Evolutionary conservation across 345 rosid species (phyloP), one percentile per base, ranked within the genome.

Genomic region (Citrus medica): DNA sequence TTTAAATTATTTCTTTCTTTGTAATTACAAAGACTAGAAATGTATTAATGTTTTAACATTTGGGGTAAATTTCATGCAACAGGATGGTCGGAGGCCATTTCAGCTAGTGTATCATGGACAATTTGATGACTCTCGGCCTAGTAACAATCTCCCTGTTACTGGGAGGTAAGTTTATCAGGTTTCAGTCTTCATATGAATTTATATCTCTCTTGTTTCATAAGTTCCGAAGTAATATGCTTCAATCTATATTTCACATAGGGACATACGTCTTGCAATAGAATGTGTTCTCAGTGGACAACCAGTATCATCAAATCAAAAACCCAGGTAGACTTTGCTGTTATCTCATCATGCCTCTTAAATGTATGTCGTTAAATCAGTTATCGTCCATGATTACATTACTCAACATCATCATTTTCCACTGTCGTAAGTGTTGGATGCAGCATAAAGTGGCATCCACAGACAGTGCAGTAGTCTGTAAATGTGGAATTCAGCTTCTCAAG

Each of bases 81-180:
- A 95, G 98, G 94, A 86, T 80, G 97, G 97, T 53, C 87, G 95
- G 58, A 89, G 98, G 86, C 98, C 98, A 71, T 93, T 91, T 86
- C 93, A 92, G 88, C 90, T 95, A 38, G 92, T 92, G 62, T 95
- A 93, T 89, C 98, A 90, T 56, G 98, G 98, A 48, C 98, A 93
- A 25, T 95, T 90, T 85, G 95, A 95, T 79, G 91, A 92, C 87
- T 95, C 98, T 59, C 88, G 97, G 73, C 98, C 97, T 68, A 91
- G 92, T 76, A 95, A 76, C 82, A 88, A 82, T 69, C 74, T 86
- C 74, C 90, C 87, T 28, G 87, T 93, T 67, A 89, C 92, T 16
- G 98, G 98, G 75, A 95, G 98, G 98, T 92, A 48, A 51, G 90
- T 84, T 55, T 6, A 69, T 56, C 12, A 53, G 9, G 59, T 35